Base-by-base conservation (phyloP, 2,329 filamentous ascomycete species). In the Fusarium burgessii region DNA sequence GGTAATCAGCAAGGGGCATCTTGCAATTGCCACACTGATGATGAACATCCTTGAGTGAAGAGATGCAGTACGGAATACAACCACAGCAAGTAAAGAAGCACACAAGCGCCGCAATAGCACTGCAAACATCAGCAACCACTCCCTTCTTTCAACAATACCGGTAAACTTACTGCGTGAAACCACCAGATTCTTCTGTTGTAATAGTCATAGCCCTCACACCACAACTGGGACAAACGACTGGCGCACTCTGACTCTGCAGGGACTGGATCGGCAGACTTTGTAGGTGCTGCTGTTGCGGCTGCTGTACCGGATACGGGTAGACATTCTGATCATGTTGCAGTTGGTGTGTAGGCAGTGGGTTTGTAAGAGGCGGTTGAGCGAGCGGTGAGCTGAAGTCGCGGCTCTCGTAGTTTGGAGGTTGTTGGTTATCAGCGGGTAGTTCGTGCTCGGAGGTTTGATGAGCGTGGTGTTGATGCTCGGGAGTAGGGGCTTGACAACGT, bases 21-120 rank as follows among this genome's bases (percentile, higher is more conserved):
- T 57, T 61, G 35, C 74, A 76, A 17, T 72, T 68, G 15, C 67
- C 58, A 32, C 74, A 76, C 14, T 54, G 40, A 57, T 76, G 74
- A n/a, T 69, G 47, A 7, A 74, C 73, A 54, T 76, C 70, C 42
- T 76, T 76, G 13, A 72, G 43, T 1, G 43, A 55, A 13, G 27
- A 14, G 58, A 76, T 69, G 35, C 38, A 62, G 38, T 74, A 76
- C 0, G 74, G 71, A 17, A 76, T 64, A 41, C 71, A 75, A 52
- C 71, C 74, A 29, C 74, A 12, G n/a, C 70, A 73, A n/a, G 29
- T 64, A 9, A 70, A 41, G 29, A 69, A 59, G 12, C 74, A 76
- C 3, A 70, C 59, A 12, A 70, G 11, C 9, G 69, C 70, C 11
- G 74, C 74, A 41, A 68, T 7, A 36, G 43, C 70, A 70, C 74